phyloP scores from a whole-genome alignment of 257 asterid species.

The Petunia axillaris region DNA sequence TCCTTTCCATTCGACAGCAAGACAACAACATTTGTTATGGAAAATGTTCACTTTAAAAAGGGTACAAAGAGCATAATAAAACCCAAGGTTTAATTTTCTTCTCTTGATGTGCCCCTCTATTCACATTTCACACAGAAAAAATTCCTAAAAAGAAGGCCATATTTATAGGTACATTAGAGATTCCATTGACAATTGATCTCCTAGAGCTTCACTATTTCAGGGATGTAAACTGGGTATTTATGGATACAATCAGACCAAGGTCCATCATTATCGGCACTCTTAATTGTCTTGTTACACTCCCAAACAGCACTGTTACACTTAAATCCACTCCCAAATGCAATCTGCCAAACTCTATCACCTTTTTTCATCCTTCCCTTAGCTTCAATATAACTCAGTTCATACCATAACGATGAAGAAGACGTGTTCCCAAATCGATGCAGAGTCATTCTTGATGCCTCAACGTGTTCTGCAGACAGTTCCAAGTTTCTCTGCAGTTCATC shows the following conservation, averaged over 20 bases:
- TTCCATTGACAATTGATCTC: not conserved
- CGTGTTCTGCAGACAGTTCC: constrained; percentile 34
- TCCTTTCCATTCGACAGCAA: too few species aligned
- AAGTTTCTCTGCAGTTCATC: constrained; percentile 41
- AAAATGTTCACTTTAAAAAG: too few species aligned
- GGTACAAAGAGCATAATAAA: not conserved
- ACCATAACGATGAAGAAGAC: constrained; percentile 40
- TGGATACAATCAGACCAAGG: constrained; percentile 31
- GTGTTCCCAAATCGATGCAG: constrained; percentile 43
- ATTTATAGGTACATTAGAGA: too few species aligned
- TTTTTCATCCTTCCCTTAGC: constrained; percentile 43
- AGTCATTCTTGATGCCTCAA: constrained; percentile 43
- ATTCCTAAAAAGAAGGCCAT: too few species aligned
- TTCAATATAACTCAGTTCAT: constrained; percentile 40
- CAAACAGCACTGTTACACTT: constrained; percentile 51
- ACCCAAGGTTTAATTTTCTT: not conserved
- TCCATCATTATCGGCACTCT: not conserved
- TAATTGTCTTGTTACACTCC: constrained; percentile 37
- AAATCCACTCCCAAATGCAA: constrained; percentile 46
- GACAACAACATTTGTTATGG: too few species aligned
- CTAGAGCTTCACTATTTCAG: constrained; percentile 19
- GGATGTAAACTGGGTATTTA: constrained; percentile 24
- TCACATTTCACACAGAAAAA: too few species aligned
- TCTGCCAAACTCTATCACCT: constrained; percentile 41
- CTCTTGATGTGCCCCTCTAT: not conserved